phyloP scores from a whole-genome alignment of 2,329 filamentous ascomycete species.

The Corniculantispora saksenae region DNA sequence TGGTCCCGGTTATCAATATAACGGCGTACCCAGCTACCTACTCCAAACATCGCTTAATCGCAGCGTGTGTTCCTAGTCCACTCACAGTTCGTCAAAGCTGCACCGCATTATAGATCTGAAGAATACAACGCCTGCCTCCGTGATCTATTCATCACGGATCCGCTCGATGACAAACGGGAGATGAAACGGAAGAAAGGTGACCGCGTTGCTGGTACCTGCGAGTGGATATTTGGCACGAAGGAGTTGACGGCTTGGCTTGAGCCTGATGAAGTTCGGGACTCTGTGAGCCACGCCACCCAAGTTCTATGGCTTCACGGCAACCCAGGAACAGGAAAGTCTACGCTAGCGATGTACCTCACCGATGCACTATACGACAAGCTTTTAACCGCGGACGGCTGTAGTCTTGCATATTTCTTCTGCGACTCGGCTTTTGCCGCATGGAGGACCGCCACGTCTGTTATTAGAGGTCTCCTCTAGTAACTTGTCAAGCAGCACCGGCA shows the following conservation, averaged over 20 bases:
- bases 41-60: no score
- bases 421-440: conserved; percentile 26
- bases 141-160: conserved; percentile 26
- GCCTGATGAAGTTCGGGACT: neutral
- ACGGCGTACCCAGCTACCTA: neutral
- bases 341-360: conserved; percentile 27
- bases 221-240: conserved; percentile 26
- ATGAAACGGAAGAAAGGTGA: conserved; percentile 28
- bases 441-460: conserved; percentile 26
- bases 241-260: conserved; percentile 24
- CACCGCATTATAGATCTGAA: no score
- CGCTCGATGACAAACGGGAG: conserved; percentile 22
- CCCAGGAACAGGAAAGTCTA: conserved; percentile 29
- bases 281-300: neutral
- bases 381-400: conserved; percentile 14
- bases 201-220: conserved; percentile 23
- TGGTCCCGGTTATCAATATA: neutral
- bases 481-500: conserved; percentile 24
- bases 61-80: no score
- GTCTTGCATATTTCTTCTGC: conserved; percentile 29
- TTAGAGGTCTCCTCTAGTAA: conserved; percentile 27
- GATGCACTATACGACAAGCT: conserved; percentile 23
- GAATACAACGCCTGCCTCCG: neutral
- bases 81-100: no score
- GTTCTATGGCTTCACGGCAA: conserved; percentile 26